phyloP scores from a whole-genome alignment of 2,329 filamentous ascomycete species.

The Stemphylium lycopersici region DNA sequence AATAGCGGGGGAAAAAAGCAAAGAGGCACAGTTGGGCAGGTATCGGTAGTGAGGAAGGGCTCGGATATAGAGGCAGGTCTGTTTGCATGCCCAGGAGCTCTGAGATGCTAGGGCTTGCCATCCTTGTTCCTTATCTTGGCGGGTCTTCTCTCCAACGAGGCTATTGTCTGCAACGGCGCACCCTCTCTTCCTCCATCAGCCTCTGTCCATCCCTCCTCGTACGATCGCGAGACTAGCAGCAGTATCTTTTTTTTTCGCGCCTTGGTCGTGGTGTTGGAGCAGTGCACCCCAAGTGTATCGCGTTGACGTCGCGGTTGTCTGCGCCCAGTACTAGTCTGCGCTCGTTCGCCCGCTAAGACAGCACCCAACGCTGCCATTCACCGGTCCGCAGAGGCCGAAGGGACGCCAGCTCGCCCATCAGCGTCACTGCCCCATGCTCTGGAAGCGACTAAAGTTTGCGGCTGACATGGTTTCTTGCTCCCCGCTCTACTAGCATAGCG shows the following conservation, averaged over 20 bases:
- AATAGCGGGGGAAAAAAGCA: no score
- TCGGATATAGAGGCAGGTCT: neutral
- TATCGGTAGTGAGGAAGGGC: neutral
- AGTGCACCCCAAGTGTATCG: constrained; percentile 3
- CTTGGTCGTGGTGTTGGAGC: no score
- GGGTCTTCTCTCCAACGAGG: constrained; percentile 12
- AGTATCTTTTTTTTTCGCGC: no score
- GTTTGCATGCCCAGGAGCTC: constrained; percentile 4
- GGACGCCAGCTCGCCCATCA: constrained; percentile 22
- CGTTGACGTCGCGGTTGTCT: constrained; percentile 15
- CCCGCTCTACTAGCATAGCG: constrained; percentile 33
- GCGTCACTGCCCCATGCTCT: constrained; percentile 25
- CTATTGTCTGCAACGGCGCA: constrained; percentile 7
- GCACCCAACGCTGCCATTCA: constrained; percentile 31
- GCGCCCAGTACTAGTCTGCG: constrained; percentile 20
- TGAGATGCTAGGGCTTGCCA: constrained; percentile 6
- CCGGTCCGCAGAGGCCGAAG: constrained; percentile 32
- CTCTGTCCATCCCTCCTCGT: no score
- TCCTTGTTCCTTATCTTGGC: constrained; percentile 21
- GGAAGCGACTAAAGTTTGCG: constrained; percentile 31
- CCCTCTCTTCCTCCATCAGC: constrained; percentile 1
- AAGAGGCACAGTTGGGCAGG: neutral
- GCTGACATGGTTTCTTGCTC: constrained; percentile 22
- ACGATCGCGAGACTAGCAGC: no score
- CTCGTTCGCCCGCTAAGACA: constrained; percentile 25